Evolutionary conservation across 371 early-diverging fungal species (phyloP), one percentile per base, ranked within the genome.

Genomic region (Syncephalastrum sp.): DNA sequence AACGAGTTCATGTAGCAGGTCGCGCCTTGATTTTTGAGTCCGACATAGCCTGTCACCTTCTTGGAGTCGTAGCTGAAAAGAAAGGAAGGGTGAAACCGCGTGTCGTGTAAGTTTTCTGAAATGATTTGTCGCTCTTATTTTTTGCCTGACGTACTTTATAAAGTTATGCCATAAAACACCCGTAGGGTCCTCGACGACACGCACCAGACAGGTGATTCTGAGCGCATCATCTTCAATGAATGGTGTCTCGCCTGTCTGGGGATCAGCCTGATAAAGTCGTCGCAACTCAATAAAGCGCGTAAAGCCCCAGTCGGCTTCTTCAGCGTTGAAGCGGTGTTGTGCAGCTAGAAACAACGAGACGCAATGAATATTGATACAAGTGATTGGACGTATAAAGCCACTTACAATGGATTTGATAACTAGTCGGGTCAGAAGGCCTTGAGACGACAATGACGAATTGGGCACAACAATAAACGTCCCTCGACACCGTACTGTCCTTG

Each of bases 1-100:
- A 99, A 75, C 44, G 98, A 95, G 81, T 99, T 99, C 92, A 99
- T 93, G 72, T 99, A 99, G 75, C 99, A 99, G 0, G 99, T 99
- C 1, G 99, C 99, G n/a, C 99, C 99, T 67, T 99, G 96, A 76
- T 99, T 99, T 56, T 86, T 85, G 58, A 99, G 75, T 1, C 99
- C 99, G 27, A 97, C 92, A 65, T 83, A 91, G 13, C 98, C 98
- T 19, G 97, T 96, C 68, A 88, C 85, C 50, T 84, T 79, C 65
- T 90, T 89, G 44, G 97, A 93, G 68, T 93, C 90, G 65, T 88
- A 94, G 65, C 89, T 89, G 64, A 42, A 58, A 3, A 50, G 38
- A 58, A 38, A 27, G 5, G 16, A 1, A 44, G 2, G 21, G 7
- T 42, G 8, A 50, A 17, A 51, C n/a, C 27, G 50, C 33, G 15